A percentile compares a stretch with the other conserved stretches of the same genome.
phyloP scores from a whole-genome alignment of 495 filamentous ascomycete species.

The Cairneyella variabilis region DNA sequence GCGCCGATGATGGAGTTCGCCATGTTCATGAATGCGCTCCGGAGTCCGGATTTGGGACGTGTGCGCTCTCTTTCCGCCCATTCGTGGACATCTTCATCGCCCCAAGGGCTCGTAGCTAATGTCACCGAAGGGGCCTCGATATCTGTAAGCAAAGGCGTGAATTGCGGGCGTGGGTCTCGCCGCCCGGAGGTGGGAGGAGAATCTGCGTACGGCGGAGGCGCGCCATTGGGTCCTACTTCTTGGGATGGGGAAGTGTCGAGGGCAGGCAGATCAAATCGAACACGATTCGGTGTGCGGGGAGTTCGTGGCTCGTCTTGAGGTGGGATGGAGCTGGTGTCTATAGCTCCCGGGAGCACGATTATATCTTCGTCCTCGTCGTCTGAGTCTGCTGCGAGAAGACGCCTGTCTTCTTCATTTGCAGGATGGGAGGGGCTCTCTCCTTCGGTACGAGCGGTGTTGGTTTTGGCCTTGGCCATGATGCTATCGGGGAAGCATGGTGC shows the following conservation, averaged over 20 bases:
- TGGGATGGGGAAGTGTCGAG: slow-evolving; percentile 35
- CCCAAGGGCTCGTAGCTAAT: slow-evolving; percentile 53
- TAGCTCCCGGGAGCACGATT: slow-evolving; percentile 30
- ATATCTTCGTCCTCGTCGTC: slow-evolving; percentile 31
- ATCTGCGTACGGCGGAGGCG: slow-evolving; percentile 20
- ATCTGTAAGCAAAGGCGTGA: slow-evolving; percentile 73
- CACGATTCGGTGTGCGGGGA: slow-evolving; percentile 78
- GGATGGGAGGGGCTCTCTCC: slow-evolving; percentile 12
- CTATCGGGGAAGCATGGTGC: slow-evolving; percentile 28
- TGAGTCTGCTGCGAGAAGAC: slow-evolving; percentile 36
- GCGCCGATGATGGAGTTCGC: slow-evolving; percentile 97
- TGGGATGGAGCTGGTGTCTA: slow-evolving; percentile 9
- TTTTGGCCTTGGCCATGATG: slow-evolving; percentile 29
- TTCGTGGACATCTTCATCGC: slow-evolving; percentile 33
- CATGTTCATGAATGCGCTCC: slow-evolving; percentile 91
- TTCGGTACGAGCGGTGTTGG: slow-evolving; percentile 12
- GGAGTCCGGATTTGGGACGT: slow-evolving; percentile 45
- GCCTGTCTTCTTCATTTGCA: slow-evolving; percentile 39
- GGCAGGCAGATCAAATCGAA: slow-evolving; percentile 76
- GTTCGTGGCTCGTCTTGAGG: slow-evolving; percentile 40
- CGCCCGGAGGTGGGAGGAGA: slow-evolving; percentile 21
- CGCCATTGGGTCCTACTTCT: slow-evolving; percentile 27
- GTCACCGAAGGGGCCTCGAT: slow-evolving; percentile 88
- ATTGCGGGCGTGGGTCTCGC: slow-evolving; percentile 40
- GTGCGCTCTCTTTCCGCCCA: slow-evolving; percentile 40